Percentiles rank a stretch among this genome's conserved stretches.
phyloP scores from a whole-genome alignment of 768 basidiomycete species.

The Kwoniella pini region DNA sequence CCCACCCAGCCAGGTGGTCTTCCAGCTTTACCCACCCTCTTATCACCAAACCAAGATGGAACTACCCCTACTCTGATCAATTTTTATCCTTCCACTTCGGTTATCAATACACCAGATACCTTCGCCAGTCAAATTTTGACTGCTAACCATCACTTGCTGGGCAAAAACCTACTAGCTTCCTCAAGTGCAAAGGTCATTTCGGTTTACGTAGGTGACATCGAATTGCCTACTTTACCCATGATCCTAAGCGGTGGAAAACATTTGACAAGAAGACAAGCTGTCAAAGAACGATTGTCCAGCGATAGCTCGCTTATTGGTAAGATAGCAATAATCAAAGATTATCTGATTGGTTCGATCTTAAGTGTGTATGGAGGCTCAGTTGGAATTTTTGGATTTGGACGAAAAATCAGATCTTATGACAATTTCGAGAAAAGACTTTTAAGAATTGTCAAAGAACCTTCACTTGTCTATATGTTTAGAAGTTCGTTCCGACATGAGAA shows the following conservation, averaged over 20 bases:
- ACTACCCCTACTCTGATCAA: constrained; percentile 40
- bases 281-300: constrained; percentile 13
- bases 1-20: constrained; percentile 41
- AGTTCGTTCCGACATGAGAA: too few species aligned
- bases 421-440: constrained; percentile 33
- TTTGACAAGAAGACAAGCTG: constrained; percentile 27
- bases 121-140: constrained; percentile 48
- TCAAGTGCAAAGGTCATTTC: constrained; percentile 32
- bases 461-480: neutral
- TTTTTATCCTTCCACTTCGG: constrained; percentile 42
- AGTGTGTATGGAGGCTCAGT: constrained; percentile 21
- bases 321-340: constrained; percentile 31
- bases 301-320: constrained; percentile 15
- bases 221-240: constrained; percentile 26
- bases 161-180: constrained; percentile 41
- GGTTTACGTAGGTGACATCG: constrained; percentile 47
- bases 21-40: constrained; percentile 48
- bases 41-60: constrained; percentile 27
- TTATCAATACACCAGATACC: constrained; percentile 37
- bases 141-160: constrained; percentile 36
- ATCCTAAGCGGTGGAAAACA: constrained; percentile 24
- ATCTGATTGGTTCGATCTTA: constrained; percentile 21
- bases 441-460: constrained; percentile 23
- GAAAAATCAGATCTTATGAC: constrained; percentile 24
- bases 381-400: constrained; percentile 28